phyloP scores from a whole-genome alignment of 2,329 filamentous ascomycete species.

The Curvularia hawaiiensis region DNA sequence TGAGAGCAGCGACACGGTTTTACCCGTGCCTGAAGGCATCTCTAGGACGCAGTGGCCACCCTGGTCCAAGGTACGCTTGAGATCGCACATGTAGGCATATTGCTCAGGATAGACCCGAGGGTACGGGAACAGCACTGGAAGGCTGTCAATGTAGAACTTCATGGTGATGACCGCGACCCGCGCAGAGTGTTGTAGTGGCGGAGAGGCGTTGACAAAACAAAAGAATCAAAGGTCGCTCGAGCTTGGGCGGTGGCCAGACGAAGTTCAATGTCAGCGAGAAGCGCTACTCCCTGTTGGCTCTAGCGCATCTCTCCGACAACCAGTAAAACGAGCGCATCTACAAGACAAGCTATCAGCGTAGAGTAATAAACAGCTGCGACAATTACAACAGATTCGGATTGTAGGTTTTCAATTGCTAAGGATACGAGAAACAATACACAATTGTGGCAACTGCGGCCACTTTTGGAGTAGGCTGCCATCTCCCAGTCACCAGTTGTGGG shows the following conservation, averaged over 20 bases:
- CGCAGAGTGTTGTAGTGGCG: conserved; percentile 28
- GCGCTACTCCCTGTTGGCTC: conserved; percentile 3
- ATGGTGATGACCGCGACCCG: conserved; percentile 55
- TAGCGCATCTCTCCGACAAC: neutral
- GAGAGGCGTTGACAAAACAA: conserved; percentile 20
- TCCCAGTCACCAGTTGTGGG: too few species aligned
- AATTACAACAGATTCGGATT: too few species aligned
- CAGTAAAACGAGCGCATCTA: too few species aligned
- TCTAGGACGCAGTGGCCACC: conserved; percentile 95
- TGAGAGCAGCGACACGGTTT: conserved; percentile 93
- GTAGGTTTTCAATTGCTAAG: too few species aligned
- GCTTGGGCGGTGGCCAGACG: conserved; percentile 17
- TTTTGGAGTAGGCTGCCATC: too few species aligned
- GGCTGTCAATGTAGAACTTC: conserved; percentile 80
- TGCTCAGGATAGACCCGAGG: conserved; percentile 71
- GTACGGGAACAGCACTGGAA: conserved; percentile 75
- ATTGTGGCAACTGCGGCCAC: too few species aligned
- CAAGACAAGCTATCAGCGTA: too few species aligned
- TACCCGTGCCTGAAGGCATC: conserved; percentile 98
- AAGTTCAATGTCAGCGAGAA: conserved; percentile 9
- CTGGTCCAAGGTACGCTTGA: conserved; percentile 88
- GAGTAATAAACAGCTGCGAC: too few species aligned
- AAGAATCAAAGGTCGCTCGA: conserved; percentile 8
- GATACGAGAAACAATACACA: too few species aligned
- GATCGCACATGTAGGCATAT: conserved; percentile 77